Evolutionary conservation across 1,284 basidiomycete genomes (phyloP).

Genomic region (Ustilago lituana): DNA sequence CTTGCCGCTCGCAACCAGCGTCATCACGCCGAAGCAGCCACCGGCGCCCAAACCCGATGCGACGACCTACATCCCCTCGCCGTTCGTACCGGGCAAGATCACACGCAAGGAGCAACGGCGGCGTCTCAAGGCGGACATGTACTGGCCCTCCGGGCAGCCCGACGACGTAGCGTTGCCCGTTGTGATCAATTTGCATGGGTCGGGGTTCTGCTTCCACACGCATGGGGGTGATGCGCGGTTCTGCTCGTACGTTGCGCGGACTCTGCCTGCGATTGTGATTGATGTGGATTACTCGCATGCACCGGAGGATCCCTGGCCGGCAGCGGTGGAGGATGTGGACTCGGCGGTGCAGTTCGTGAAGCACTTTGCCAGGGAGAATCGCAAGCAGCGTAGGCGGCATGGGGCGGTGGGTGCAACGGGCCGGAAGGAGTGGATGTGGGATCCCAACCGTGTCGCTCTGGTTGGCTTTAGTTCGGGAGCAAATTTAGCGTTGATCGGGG

Average conservation of each 20-base stretch:
- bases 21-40: conserved; percentile 37
- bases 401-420: conserved; percentile 29
- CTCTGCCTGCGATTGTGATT: conserved; percentile 70
- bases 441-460: conserved; percentile 38
- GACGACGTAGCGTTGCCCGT: conserved; percentile 32
- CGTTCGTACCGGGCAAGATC: conserved; percentile 36
- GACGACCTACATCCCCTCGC: conserved; percentile 44
- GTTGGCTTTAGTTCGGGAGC: conserved; percentile 52
- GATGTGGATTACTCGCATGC: conserved; percentile 79
- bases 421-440: conserved; percentile 42
- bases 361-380: conserved; percentile 28
- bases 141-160: conserved; percentile 22
- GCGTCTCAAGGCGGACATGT: conserved; percentile 42
- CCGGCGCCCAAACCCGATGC: conserved; percentile 32
- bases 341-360: conserved; percentile 74
- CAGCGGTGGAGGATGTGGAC: conserved; percentile 78
- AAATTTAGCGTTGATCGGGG: conserved; percentile 42
- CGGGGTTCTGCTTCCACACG: conserved; percentile 45
- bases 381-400: conserved; percentile 29
- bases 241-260: conserved; percentile 34
- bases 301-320: conserved; percentile 78
- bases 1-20: conserved; percentile 24
- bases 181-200: conserved; percentile 53
- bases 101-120: conserved; percentile 33
- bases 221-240: conserved; percentile 46